Evolutionary conservation across 2,329 filamentous ascomycete species (phyloP).

Genomic region (Chlorencoelia australis): DNA sequence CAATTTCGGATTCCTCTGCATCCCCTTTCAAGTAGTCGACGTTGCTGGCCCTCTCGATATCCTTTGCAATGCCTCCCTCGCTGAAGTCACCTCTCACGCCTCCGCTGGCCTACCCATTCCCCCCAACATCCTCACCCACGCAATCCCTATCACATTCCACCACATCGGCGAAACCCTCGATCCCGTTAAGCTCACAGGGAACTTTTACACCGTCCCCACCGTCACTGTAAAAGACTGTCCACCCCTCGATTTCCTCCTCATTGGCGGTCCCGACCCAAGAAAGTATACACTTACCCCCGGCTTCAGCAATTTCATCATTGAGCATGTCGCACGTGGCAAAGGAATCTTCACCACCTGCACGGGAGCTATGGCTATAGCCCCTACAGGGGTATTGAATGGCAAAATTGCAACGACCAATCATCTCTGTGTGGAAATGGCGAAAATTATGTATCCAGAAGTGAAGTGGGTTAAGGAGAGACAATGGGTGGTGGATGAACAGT

Average conservation of each 20-base stretch:
- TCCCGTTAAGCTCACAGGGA: constrained; percentile 11
- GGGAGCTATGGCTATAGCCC: constrained; percentile 26
- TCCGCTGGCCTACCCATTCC: background rate
- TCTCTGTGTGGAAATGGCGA: constrained; percentile 23
- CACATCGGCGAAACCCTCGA: constrained; percentile 19
- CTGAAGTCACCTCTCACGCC: background rate
- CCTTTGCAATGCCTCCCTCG: constrained; percentile 5
- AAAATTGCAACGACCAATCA: constrained; percentile 35
- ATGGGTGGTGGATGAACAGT: constrained; percentile 36
- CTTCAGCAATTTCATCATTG: constrained; percentile 26
- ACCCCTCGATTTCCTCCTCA: constrained; percentile 30
- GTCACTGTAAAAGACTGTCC: constrained; percentile 27
- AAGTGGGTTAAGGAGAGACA: constrained; percentile 34
- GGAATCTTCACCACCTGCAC: constrained; percentile 31
- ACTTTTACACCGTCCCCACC: constrained; percentile 12
- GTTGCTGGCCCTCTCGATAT: constrained; percentile 21
- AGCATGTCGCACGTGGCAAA: constrained; percentile 30
- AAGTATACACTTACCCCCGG: constrained; percentile 24
- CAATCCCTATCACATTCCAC: constrained; percentile 19
- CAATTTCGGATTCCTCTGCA: constrained; percentile 20
- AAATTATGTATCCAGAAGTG: constrained; percentile 30
- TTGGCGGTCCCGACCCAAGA: constrained; percentile 27
- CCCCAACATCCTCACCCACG: constrained; percentile 6
- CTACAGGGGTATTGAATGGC: constrained; percentile 33
- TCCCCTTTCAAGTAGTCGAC: constrained; percentile 21